Base-by-base conservation (phyloP, 306 rosid genomes). In the Prunus armeniaca region DNA sequence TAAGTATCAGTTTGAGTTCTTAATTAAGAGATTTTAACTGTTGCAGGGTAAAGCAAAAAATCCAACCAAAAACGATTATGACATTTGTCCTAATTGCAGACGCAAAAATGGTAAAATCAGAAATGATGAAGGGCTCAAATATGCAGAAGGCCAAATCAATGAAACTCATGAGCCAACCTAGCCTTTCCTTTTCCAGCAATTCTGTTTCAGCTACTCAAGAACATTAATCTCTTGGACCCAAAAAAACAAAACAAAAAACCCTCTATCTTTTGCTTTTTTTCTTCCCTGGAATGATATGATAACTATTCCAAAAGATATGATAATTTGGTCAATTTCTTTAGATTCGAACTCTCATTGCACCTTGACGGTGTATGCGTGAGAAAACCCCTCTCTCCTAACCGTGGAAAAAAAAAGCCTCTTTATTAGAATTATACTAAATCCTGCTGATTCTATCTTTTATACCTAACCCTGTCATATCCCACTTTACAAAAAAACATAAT, bases 401-500 rank as follows among this genome's bases (percentile, higher is more conserved):
- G 43, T 6, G 9, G 2, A 1, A 1, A 7, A 38, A 7, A 7
- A 38, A 38, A 38, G 25, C 30, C 27, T 73, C 45, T 30, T n/a
- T 62, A 1, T 18, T 30, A 18, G 24, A 64, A 71, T 64, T 70
- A 62, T 80, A 87, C 61, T 80, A 79, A 82, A 82, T 73, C 9
- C 73, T 64, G 56, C 14, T 74, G 80, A 77, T 73, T 72, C 84
- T 68, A 84, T 84, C 84, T 32, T 69, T 85, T 82, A 38, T 38
- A 88, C 89, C 86, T 77, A 86, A 81, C 63, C 82, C 46, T 68
- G 77, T 68, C 80, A 67, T 54, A 77, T 88, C 86, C 84, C 84
- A 85, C 87, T 65, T 14, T 58, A 1, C 54, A 47, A 28, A 28
- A 73, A 73, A 72, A 72, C 82, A 84, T 45, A 38, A 76, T 47